phyloP scores from a whole-genome alignment of 2,329 filamentous ascomycete species.

The Ophiocordyceps polyrhachis-furcata region DNA sequence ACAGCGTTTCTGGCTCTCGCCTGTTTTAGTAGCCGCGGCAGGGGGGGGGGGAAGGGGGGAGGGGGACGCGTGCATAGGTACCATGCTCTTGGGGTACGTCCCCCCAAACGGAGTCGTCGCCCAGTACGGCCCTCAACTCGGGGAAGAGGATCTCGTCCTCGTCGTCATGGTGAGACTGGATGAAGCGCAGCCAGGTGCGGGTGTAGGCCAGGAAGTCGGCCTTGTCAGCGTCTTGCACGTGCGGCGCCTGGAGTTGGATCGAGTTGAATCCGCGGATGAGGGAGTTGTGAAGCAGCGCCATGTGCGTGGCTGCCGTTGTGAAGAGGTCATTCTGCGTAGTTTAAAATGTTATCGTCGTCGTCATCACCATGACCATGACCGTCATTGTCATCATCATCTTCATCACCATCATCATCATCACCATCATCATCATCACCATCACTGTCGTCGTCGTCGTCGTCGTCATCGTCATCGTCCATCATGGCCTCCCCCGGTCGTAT shows the following conservation, averaged over 20 bases:
- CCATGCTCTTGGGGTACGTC: constrained; percentile 36
- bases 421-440: background rate
- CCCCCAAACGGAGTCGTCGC: constrained; percentile 29
- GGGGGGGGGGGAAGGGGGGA: no score
- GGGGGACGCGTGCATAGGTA: no score
- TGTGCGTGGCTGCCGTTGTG: constrained; percentile 39
- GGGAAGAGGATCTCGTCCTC: constrained; percentile 39
- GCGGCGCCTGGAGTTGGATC: constrained; percentile 39
- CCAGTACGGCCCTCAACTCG: constrained; percentile 31
- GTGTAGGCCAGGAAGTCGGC: constrained; percentile 38
- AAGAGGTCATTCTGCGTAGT: constrained; percentile 33
- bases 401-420: background rate
- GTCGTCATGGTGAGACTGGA: constrained; percentile 41
- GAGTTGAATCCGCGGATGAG: constrained; percentile 46
- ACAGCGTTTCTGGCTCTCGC: constrained; percentile 24
- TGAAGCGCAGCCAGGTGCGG: constrained; percentile 38
- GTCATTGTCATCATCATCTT: background rate
- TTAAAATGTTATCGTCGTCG: background rate
- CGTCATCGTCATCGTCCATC: background rate
- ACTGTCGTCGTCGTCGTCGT: background rate
- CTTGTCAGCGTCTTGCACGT: constrained; percentile 31
- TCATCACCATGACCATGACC: background rate
- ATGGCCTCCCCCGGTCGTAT: background rate
- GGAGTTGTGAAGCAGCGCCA: constrained; percentile 41
- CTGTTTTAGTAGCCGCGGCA: no score